Conservation (phyloP, 1,284 basidiomycete genomes). For the Cystobasidium pallidum region DNA sequence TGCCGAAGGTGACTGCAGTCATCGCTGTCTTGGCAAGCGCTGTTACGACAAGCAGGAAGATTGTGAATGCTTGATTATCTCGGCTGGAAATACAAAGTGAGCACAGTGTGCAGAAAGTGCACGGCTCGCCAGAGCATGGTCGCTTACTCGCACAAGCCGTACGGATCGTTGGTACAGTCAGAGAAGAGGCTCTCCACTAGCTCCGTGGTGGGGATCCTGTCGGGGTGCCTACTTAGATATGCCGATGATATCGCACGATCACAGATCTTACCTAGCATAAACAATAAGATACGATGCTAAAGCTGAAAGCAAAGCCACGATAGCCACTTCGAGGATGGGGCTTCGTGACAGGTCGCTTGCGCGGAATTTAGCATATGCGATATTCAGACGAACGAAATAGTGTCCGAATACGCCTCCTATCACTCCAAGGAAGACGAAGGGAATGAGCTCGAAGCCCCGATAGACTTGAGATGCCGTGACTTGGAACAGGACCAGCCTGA, state of each 20-base stretch:
- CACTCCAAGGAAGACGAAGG: constrained; percentile 55
- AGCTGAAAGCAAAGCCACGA: constrained; percentile 63
- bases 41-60: constrained; percentile 45
- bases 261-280: constrained; percentile 40
- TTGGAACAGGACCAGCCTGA: constrained; percentile 76
- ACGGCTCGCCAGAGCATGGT: no score
- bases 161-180: constrained; percentile 70
- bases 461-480: constrained; percentile 77
- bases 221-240: constrained; percentile 31
- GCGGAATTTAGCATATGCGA: constrained; percentile 66
- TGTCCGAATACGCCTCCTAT: constrained; percentile 82
- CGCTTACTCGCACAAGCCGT: constrained; percentile 68
- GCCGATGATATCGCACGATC: no score
- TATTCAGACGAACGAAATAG: constrained; percentile 89
- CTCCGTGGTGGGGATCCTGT: constrained; percentile 48
- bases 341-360: constrained; percentile 65
- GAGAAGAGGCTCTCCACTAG: constrained; percentile 70
- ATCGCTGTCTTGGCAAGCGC: constrained; percentile 75
- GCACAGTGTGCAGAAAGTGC: background rate
- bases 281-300: constrained; percentile 74
- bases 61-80: constrained; percentile 18
- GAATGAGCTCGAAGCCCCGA: constrained; percentile 56
- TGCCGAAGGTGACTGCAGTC: constrained; percentile 90
- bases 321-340: constrained; percentile 75
- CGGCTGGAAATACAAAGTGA: constrained; percentile 14